Evolutionary conservation across 345 rosid genomes (phyloP).

Genomic region (Turnera subulata): DNA sequence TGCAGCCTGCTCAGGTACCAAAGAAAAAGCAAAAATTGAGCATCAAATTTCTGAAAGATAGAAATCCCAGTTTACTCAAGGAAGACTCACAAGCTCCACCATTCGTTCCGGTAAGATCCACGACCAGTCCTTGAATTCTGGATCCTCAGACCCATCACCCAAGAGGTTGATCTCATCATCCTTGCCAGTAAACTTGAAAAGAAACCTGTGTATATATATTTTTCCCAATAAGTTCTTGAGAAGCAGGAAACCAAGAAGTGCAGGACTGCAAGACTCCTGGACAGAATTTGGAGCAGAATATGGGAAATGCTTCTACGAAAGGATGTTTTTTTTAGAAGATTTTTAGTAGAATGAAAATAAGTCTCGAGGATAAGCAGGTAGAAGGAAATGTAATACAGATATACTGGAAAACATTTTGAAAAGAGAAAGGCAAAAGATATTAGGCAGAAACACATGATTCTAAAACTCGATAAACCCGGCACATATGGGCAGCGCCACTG

Average conservation of each 20-base stretch:
- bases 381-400: too few relatives aligned
- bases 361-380: too few relatives aligned
- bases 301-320: too few relatives aligned
- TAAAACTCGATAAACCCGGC: too few relatives aligned
- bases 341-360: too few relatives aligned
- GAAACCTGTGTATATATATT: slow-evolving; percentile 74
- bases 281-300: neutral
- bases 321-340: too few relatives aligned
- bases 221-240: neutral
- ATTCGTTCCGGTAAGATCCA: slow-evolving; percentile 75
- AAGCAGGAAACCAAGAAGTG: neutral
- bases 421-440: too few relatives aligned
- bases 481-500: too few relatives aligned
- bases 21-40: neutral
- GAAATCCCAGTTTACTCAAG: slow-evolving; percentile 23
- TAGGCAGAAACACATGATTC: too few relatives aligned
- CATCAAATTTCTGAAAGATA: neutral
- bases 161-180: slow-evolving; percentile 81
- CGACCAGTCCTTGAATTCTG: slow-evolving; percentile 85
- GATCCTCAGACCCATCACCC: slow-evolving; percentile 89
- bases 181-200: slow-evolving; percentile 62
- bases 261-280: too few relatives aligned
- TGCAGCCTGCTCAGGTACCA: slow-evolving; percentile 37
- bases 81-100: slow-evolving; percentile 55
- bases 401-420: too few relatives aligned